These are phyloP conservation scores for Xylariaceae sp. DNA, from an alignment of 2,329 filamentous ascomycete genomes.

Conservation along the genomic window DNA sequence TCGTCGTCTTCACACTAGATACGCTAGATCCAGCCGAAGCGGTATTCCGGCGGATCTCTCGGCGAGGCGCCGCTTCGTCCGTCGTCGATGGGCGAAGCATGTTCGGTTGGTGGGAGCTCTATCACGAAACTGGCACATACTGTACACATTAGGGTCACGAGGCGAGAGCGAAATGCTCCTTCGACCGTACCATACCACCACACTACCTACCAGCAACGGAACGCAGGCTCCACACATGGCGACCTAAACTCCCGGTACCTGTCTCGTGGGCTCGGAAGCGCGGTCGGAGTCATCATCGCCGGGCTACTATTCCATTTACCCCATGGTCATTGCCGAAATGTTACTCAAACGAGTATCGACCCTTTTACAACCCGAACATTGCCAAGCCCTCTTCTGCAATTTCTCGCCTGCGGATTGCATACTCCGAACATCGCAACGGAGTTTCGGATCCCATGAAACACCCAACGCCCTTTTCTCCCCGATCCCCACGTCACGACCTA, in stretches of 20 bases:
- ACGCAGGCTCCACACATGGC: background rate
- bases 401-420: too few relatives aligned
- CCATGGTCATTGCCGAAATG: background rate
- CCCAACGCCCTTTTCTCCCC: background rate
- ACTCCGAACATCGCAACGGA: too few relatives aligned
- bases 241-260: background rate
- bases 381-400: background rate
- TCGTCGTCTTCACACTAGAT: background rate
- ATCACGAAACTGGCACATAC: too few relatives aligned
- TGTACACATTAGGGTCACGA: too few relatives aligned
- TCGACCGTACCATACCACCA: too few relatives aligned
- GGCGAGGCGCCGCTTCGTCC: too few relatives aligned
- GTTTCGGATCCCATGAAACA: too few relatives aligned
- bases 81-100: too few relatives aligned
- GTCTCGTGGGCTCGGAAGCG: background rate
- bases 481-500: background rate
- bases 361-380: background rate
- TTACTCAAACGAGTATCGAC: background rate
- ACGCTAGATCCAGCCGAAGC: background rate
- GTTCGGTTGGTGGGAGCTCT: too few relatives aligned
- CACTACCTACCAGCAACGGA: too few relatives aligned
- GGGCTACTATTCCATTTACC: background rate
- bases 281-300: background rate
- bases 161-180: too few relatives aligned
- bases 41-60: background rate